Evolutionary conservation across 768 basidiomycete genomes (phyloP).

Genomic region (Rhizopogon vinicolor): DNA sequence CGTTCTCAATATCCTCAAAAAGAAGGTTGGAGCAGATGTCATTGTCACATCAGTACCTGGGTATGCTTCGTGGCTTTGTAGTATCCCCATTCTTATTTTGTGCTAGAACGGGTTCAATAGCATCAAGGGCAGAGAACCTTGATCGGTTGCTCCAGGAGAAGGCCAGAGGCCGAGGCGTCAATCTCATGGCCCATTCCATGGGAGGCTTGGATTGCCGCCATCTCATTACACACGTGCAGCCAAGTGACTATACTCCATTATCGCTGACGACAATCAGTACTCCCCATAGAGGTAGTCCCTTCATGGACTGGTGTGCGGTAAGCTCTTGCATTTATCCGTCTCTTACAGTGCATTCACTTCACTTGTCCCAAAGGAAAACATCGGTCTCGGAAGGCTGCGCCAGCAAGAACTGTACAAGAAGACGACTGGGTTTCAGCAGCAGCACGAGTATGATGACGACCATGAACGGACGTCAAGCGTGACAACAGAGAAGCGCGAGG

Average conservation of each 20-base stretch:
- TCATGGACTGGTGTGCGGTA: constrained; percentile 99
- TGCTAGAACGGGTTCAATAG: constrained; percentile 82
- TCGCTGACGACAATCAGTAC: constrained; percentile 89
- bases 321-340: constrained; percentile 25
- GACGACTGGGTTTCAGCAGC: neutral
- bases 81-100: neutral
- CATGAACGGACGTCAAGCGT: neutral
- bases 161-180: constrained; percentile 75
- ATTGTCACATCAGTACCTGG: constrained; percentile 92
- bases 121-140: constrained; percentile 72
- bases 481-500: constrained; percentile 19
- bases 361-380: constrained; percentile 58
- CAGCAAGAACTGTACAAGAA: constrained; percentile 13
- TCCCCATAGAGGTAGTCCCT: constrained; percentile 93
- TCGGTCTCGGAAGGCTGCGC: constrained; percentile 79
- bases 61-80: constrained; percentile 39
- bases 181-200: constrained; percentile 97
- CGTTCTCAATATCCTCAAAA: constrained; percentile 72
- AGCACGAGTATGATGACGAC: neutral
- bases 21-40: constrained; percentile 88
- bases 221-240: constrained; percentile 81
- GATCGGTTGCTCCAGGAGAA: constrained; percentile 64
- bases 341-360: constrained; percentile 1
- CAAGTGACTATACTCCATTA: constrained; percentile 77
- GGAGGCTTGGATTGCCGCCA: constrained; percentile 94